A percentile compares a stretch with the other conserved stretches of the same genome.
Evolutionary conservation across 2,329 filamentous ascomycete species (phyloP).

Genomic region (Botryosphaeria dothidea): DNA sequence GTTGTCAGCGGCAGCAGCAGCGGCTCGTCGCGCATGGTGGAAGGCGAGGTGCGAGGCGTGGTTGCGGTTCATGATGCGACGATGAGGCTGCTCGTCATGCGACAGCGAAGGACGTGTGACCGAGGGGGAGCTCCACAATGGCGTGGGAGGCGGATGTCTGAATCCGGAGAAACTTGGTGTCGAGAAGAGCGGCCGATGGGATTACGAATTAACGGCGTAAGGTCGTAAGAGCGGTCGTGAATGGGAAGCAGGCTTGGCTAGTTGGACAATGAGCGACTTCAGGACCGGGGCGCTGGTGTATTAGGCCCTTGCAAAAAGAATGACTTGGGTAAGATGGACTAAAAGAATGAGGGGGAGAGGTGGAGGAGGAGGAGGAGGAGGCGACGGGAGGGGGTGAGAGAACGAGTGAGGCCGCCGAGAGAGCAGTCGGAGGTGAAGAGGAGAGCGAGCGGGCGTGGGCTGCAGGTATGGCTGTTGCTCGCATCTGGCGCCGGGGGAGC

Average conservation of each 20-base stretch:
- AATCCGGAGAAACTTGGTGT: constrained; percentile 3
- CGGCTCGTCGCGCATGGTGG: constrained; percentile 31
- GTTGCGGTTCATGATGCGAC: constrained; percentile 32
- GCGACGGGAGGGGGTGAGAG: neutral
- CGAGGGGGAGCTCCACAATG: neutral
- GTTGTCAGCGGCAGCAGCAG: constrained; percentile 20
- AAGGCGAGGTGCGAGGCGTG: constrained; percentile 30
- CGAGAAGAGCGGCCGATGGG: neutral
- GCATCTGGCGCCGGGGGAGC: constrained; percentile 9
- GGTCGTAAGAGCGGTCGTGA: constrained; percentile 30
- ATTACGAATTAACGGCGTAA: constrained; percentile 38
- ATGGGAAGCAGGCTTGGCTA: neutral
- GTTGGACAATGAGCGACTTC: neutral
- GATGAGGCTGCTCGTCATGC: constrained; percentile 15
- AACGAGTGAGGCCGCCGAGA: constrained; percentile 12
- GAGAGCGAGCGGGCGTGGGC: constrained; percentile 10
- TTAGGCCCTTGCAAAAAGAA: constrained; percentile 20
- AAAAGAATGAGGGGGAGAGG: constrained; percentile 6
- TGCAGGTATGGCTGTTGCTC: constrained; percentile 14
- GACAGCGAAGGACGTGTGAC: constrained; percentile 10
- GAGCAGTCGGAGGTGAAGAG: constrained; percentile 15
- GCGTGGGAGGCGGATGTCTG: constrained; percentile 13
- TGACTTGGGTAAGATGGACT: constrained; percentile 19
- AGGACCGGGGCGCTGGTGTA: neutral
- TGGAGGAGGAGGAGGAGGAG: neutral